Evolutionary conservation across 352 stramenopile genomes (phyloP).

Genomic region (Phytophthora macrochlamydospora): DNA sequence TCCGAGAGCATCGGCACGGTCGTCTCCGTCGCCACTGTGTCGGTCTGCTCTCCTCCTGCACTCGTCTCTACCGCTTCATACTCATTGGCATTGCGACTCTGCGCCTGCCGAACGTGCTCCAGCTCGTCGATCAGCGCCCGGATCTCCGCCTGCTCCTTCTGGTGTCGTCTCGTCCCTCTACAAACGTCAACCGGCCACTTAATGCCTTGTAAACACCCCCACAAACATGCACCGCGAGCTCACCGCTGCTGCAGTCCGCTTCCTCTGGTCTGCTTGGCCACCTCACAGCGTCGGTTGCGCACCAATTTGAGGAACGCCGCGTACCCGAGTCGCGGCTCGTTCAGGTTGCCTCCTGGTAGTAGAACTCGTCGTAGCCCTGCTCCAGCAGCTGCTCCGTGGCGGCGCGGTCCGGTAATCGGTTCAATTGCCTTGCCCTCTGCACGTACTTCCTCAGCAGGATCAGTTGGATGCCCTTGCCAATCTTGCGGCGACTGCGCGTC

Average conservation of each 20-base stretch:
- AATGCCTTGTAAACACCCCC: neutral
- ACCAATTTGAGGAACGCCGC: slow-evolving; percentile 70
- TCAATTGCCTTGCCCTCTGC: slow-evolving; percentile 54
- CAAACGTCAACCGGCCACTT: slow-evolving; percentile 3
- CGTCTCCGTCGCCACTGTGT: slow-evolving; percentile 17
- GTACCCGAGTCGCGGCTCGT: slow-evolving; percentile 63
- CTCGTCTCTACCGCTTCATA: slow-evolving; percentile 27
- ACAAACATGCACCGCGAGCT: neutral
- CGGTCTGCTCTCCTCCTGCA: slow-evolving; percentile 19
- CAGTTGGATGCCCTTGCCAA: slow-evolving; percentile 67
- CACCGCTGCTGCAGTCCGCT: slow-evolving; percentile 26
- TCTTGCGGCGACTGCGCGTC: slow-evolving; percentile 40
- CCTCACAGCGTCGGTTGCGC: slow-evolving; percentile 66
- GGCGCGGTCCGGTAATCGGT: slow-evolving; percentile 44
- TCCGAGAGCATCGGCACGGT: slow-evolving; percentile 36
- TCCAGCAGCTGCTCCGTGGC: slow-evolving; percentile 70
- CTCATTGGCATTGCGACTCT: slow-evolving; percentile 16
- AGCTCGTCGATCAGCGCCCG: slow-evolving; percentile 58
- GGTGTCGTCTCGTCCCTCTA: slow-evolving; percentile 26
- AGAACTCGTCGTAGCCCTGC: slow-evolving; percentile 74
- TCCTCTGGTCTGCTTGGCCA: slow-evolving; percentile 30
- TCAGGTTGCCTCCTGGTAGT: slow-evolving; percentile 61
- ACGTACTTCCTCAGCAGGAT: slow-evolving; percentile 68
- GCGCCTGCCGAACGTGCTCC: slow-evolving; percentile 48
- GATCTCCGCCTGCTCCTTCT: slow-evolving; percentile 66